These are phyloP conservation scores for Kwoniella botswanensis DNA, from an alignment of 768 basidiomycete species.

Conservation along the genomic window DNA sequence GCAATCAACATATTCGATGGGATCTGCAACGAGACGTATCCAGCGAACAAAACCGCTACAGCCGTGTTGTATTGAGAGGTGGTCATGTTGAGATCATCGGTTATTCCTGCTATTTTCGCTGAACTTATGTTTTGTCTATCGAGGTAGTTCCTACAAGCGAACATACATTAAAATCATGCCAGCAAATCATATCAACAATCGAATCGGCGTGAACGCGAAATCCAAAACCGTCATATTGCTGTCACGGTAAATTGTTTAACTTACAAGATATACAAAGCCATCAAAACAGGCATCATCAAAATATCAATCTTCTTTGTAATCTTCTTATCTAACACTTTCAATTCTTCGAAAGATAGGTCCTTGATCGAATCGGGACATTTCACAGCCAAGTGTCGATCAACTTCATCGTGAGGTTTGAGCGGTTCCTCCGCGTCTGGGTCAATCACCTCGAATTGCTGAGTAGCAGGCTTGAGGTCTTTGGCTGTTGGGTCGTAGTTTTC, in stretches of 20 bases:
- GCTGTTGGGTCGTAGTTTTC: background rate
- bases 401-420: conserved; percentile 1
- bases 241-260: background rate
- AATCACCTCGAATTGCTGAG: conserved; percentile 1
- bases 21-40: conserved; percentile 52
- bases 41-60: conserved; percentile 53
- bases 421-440: background rate
- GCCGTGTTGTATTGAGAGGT: conserved; percentile 33
- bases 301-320: conserved; percentile 50
- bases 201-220: too few species aligned
- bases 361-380: conserved; percentile 41
- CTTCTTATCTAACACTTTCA: conserved; percentile 33
- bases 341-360: conserved; percentile 44
- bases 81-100: conserved; percentile 36
- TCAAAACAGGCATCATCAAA: conserved; percentile 46
- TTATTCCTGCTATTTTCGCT: conserved; percentile 41
- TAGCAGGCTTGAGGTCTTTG: background rate
- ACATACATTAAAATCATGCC: too few species aligned
- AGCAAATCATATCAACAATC: background rate
- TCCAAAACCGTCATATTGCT: too few species aligned
- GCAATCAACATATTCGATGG: conserved; percentile 53
- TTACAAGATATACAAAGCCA: conserved; percentile 43
- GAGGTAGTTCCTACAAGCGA: conserved; percentile 30
- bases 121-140: conserved; percentile 46
- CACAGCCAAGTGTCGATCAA: conserved; percentile 38